Evolutionary conservation across 2,329 filamentous ascomycete genomes (phyloP).

Genomic region (Aspergillus caelatus): DNA sequence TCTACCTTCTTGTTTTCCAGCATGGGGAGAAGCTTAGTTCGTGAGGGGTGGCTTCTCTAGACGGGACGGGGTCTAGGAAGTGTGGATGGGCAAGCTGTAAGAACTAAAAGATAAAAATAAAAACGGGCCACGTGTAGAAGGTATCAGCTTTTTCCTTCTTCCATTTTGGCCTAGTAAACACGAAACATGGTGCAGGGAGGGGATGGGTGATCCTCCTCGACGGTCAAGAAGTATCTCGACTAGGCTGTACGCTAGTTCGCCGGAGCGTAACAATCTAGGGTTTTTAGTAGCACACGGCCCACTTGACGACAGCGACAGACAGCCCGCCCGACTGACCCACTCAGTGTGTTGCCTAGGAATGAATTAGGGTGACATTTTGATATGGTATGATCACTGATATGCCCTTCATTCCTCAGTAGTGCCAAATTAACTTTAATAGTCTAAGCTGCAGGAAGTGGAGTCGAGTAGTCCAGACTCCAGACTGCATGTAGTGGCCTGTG

Average conservation of each 20-base stretch:
- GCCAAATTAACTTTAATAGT: neutral
- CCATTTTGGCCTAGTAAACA: neutral
- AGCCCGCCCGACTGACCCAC: neutral
- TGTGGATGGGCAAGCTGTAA: neutral
- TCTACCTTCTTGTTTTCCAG: neutral
- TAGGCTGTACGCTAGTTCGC: neutral
- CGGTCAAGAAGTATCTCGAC: neutral
- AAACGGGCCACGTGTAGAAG: neutral
- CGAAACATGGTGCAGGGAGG: neutral
- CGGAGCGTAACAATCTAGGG: neutral
- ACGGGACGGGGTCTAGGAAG: neutral
- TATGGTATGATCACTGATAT: neutral
- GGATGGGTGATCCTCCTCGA: neutral
- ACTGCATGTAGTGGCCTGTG: neutral
- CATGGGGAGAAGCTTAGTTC: neutral
- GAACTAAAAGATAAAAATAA: neutral
- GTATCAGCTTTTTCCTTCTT: neutral
- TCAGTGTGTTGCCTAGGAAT: neutral
- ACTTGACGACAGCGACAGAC: neutral
- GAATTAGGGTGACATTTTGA: neutral
- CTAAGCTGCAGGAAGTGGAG: neutral
- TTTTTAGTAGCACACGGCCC: neutral
- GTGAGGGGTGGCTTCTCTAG: neutral
- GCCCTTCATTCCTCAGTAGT: neutral
- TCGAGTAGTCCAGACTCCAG: neutral